Base-by-base conservation (phyloP, 305 asterid genomes). In the Caryopteris hybrid region DNA sequence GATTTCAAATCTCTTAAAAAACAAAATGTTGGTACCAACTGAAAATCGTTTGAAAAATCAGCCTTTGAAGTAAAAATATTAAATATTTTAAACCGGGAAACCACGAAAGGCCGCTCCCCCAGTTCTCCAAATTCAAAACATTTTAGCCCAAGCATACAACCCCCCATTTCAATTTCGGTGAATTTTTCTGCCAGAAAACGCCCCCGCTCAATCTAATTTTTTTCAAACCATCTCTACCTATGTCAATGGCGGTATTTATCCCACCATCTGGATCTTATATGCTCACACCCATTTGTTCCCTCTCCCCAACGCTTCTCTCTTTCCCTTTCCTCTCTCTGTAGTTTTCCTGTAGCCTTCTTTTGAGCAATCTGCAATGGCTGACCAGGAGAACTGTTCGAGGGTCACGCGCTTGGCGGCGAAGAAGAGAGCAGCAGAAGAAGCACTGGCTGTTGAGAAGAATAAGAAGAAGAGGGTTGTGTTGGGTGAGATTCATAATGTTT, bases 321-420 rank as follows among this genome's bases (percentile, higher is more conserved):
- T 10, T 36, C 59, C 51, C 61, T 42, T 50, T 60, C 52, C 39
- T 33, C 27, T 34, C 65, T 64, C 21, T 55, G 14, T 68, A n/a
- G 65, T 61, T 78, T 33, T 68, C 71, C 46, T 27, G 55, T 56
- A 13, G 11, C 55, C 47, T 74, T 64, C 77, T 71, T 61, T 12
- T 6, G 2, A 34, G 21, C 17, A 5, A 13, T 48, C 77, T 55
- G 31, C 63, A 74, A 82, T 79, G 84, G 84, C 75, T 41, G 79
- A 71, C 75, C 77, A 55, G 63, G 97, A 80, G 62, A 82, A 70
- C 72, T 61, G 77, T 64, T 55, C 12, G 42, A 83, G 96, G 74
- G 82, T 83, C 61, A 90, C 98, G 8, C 91, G 98, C 50, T 68
- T 85, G 80, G 89, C 88, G 20, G 89, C 96, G 48, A 92, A 78